phyloP scores from a whole-genome alignment of 495 filamentous ascomycete species.

The Xylaria acuta region DNA sequence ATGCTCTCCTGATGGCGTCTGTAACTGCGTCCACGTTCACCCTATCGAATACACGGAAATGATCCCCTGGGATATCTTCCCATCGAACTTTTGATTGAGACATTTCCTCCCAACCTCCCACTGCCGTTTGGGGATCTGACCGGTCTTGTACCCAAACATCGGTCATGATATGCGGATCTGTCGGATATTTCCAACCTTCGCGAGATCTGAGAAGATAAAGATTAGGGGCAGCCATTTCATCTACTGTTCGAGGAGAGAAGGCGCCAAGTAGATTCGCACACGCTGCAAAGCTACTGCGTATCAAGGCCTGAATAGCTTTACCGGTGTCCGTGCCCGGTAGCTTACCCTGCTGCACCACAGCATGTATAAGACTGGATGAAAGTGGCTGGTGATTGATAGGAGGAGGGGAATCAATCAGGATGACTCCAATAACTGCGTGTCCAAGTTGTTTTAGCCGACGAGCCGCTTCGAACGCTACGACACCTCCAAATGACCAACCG shows the following conservation, averaged over 20 bases:
- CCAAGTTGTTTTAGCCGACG: slow-evolving; percentile 62
- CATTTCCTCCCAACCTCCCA: slow-evolving; percentile 14
- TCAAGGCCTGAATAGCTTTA: slow-evolving; percentile 16
- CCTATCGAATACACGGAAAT: slow-evolving; percentile 23
- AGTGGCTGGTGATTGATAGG: slow-evolving; percentile 24
- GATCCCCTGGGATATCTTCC: slow-evolving; percentile 22
- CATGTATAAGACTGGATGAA: slow-evolving; percentile 21
- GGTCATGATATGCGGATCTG: slow-evolving; percentile 10
- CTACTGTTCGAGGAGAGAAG: not conserved
- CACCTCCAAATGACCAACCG: slow-evolving; percentile 75
- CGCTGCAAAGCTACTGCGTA: slow-evolving; percentile 14
- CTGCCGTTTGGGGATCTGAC: not conserved
- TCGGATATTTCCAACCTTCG: slow-evolving; percentile 23
- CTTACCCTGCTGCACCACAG: slow-evolving; percentile 19
- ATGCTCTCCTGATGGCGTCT: not conserved
- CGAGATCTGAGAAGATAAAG: slow-evolving; percentile 21
- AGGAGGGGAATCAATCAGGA: slow-evolving; percentile 23
- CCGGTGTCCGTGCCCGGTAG: slow-evolving; percentile 1
- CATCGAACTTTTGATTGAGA: slow-evolving; percentile 14
- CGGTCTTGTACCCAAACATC: slow-evolving; percentile 24
- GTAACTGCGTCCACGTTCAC: slow-evolving; percentile 18
- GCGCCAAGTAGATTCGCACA: not conserved
- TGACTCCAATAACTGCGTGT: slow-evolving; percentile 49
- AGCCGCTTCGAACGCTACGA: slow-evolving; percentile 72
- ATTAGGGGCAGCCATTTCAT: not conserved